Base-by-base conservation (phyloP, 208 protist species). In the Leishmania aethiopica region DNA sequence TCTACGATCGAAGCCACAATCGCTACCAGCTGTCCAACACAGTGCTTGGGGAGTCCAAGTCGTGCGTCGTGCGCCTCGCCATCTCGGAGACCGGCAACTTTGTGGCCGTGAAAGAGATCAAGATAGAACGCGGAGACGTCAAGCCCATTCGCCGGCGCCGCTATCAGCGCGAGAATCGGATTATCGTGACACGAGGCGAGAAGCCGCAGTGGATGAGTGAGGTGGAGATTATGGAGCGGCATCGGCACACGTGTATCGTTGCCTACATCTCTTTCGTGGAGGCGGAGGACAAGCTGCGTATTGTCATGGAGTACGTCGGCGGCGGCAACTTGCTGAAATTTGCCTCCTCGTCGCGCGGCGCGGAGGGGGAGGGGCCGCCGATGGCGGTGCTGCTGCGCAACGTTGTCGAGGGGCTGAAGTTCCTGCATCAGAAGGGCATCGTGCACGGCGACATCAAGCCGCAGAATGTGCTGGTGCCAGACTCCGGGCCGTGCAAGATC, bases 181-280 rank as follows among this genome's bases (percentile, higher is more conserved):
- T 79, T 57, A 79, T 95, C 51, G 77, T 89, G 4, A 53, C 69
- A 55, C 60, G 79, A 62, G 53, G 37, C 47, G 71, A 84, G 42
- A 60, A 53, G 60, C 78, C 42, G 47, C 25, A 40, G 55, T 62
- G 40, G 74, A 90, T 91, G 69, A 87, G 85, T 66, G 91, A 96
- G 78, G 89, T 96, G 7, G 78, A 80, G 66, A 74, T 96, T 22
- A 88, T 96, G 40, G 90, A 89, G 47, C 59, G 71, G 75, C 84
- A 93, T 45, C 93, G 88, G 93, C 32, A 97, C 85, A 77, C 98
- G 95, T 66, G 99, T 98, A 88, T 99, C 99, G 74, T 95, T 82
- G 66, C 95, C 87, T 86, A 99, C 99, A 64, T 90, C 91, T 78
- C 90, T 75, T 78, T 89, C 79, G 72, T 95, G 89, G 62, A 95